These are phyloP conservation scores for Sarocladium oryzae DNA, from an alignment of 2,329 filamentous ascomycete genomes.

Conservation along the genomic window DNA sequence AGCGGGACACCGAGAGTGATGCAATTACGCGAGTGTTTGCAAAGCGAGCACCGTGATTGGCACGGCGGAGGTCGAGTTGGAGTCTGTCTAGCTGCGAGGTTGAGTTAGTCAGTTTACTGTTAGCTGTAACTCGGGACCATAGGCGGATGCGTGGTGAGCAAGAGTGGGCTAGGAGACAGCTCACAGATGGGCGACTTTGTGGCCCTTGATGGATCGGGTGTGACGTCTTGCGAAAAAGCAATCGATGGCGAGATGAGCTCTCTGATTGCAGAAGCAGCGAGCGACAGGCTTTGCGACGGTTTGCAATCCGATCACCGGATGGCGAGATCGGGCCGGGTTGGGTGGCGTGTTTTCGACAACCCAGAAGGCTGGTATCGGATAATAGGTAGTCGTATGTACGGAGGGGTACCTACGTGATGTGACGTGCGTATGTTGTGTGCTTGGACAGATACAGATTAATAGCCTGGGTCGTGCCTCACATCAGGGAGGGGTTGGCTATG, in stretches of 20 bases:
- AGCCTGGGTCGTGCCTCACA: no score
- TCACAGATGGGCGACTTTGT: background rate
- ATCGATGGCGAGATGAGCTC: background rate
- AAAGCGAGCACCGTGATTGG: conserved; percentile 7
- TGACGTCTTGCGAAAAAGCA: background rate
- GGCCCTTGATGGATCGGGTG: conserved; percentile 8
- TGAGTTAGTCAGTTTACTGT: background rate
- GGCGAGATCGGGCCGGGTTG: background rate
- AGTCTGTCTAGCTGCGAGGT: background rate
- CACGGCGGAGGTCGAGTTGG: background rate
- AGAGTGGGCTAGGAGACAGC: no score
- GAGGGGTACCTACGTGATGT: no score
- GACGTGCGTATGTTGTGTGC: no score
- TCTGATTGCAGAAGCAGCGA: background rate
- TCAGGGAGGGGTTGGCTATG: no score
- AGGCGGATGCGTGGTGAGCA: background rate
- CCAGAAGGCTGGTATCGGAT: background rate
- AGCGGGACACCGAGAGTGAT: background rate
- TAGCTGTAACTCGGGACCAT: no score
- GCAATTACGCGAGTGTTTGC: conserved; percentile 9
- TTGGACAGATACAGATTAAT: no score
- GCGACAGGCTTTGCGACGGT: no score
- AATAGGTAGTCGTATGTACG: no score
- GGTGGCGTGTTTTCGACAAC: background rate
- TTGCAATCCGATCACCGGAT: conserved; percentile 3